Evolutionary conservation across 164 flowering plant species (phyloP).

Genomic region (Vitis labrusca): DNA sequence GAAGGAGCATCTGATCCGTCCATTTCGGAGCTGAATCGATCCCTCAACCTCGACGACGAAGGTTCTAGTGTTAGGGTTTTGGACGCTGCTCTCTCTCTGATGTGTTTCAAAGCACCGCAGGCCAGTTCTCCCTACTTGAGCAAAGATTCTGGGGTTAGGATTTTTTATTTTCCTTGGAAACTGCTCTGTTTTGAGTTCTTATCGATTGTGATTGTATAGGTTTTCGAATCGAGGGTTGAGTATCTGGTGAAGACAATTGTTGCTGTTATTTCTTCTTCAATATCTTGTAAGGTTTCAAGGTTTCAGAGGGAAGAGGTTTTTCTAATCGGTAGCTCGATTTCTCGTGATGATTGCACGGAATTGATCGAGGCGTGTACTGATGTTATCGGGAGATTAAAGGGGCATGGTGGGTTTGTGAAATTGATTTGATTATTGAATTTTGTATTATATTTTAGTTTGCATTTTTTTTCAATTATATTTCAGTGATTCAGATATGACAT

Average conservation of each 20-base stretch:
- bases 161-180: neutral
- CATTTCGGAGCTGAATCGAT: constrained; percentile 44
- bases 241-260: constrained; percentile 43
- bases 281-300: constrained; percentile 41
- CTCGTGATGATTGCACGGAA: constrained; percentile 27
- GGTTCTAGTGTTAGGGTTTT: constrained; percentile 54
- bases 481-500: neutral
- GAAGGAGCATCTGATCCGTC: constrained; percentile 20
- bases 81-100: constrained; percentile 67
- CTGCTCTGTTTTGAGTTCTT: neutral
- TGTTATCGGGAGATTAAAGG: constrained; percentile 38
- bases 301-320: constrained; percentile 35
- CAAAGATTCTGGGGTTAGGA: neutral
- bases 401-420: constrained; percentile 31
- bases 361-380: constrained; percentile 37
- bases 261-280: constrained; percentile 47
- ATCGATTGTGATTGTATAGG: constrained; percentile 29
- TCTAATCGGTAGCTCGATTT: constrained; percentile 55
- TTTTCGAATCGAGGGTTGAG: constrained; percentile 37
- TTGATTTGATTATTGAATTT: neutral
- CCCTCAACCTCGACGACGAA: constrained; percentile 42
- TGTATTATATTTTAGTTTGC: constrained; percentile 1
- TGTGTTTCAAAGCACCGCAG: constrained; percentile 70
- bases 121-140: constrained; percentile 18
- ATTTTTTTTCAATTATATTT: neutral